phyloP scores from a whole-genome alignment of 805 yeast genomes.

The Candida namnaoensis region DNA sequence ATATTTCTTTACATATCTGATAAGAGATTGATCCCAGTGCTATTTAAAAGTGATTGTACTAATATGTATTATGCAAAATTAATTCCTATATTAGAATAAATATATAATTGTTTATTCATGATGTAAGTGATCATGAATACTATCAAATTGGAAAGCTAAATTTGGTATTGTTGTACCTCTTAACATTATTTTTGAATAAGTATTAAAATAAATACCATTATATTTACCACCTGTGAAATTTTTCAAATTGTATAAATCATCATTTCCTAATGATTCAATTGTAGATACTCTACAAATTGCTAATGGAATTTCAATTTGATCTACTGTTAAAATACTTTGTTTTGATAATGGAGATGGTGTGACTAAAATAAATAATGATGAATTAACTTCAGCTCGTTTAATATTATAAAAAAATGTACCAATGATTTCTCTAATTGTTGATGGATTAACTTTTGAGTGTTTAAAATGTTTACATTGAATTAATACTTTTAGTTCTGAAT shows the following conservation, averaged over 20 bases:
- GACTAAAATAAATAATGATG: constrained; percentile 31
- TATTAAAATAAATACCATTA: constrained; percentile 27
- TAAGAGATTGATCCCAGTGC: too few relatives aligned
- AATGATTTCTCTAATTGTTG: constrained; percentile 38
- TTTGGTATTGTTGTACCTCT: constrained; percentile 14
- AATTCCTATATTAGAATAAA: too few relatives aligned
- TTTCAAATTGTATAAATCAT: constrained; percentile 21
- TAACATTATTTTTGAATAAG: constrained; percentile 24
- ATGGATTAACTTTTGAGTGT: constrained; percentile 34
- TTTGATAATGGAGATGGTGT: constrained; percentile 38
- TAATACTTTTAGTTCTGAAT: constrained; percentile 8
- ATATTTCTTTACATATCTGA: too few relatives aligned
- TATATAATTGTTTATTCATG: too few relatives aligned
- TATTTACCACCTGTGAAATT: constrained; percentile 32
- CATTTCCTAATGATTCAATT: constrained; percentile 12
- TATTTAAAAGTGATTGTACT: too few relatives aligned
- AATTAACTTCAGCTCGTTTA: constrained; percentile 10
- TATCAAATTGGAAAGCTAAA: too few relatives aligned
- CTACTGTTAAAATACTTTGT: constrained; percentile 37
- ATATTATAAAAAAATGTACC: constrained; percentile 39
- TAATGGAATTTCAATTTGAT: constrained; percentile 35
- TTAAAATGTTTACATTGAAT: constrained; percentile 30
- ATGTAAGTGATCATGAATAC: too few relatives aligned
- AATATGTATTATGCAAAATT: too few relatives aligned
- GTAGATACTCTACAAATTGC: constrained; percentile 32